Conservation (phyloP, 306 rosid genomes). For the Trichosanthes truncata region DNA sequence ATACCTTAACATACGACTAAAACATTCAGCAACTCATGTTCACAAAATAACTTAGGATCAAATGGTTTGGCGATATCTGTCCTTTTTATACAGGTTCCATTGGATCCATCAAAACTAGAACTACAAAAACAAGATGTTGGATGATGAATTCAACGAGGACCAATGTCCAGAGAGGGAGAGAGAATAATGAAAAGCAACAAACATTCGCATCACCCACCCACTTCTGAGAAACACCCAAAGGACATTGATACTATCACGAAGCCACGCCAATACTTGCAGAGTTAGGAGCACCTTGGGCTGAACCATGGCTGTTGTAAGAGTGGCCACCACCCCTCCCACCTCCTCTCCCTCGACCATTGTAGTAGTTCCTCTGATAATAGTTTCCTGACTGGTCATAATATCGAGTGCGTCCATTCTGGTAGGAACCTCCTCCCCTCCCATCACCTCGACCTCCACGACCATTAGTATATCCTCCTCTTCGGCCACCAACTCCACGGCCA, state of each 20-base stretch:
- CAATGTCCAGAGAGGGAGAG: not conserved
- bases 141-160: constrained; percentile 6
- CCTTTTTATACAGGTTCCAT: constrained; percentile 5
- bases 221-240: not conserved
- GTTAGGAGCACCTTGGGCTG: constrained; percentile 37
- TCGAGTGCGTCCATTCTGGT: constrained; percentile 68
- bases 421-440: constrained; percentile 51
- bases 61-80: not conserved
- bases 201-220: not conserved
- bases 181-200: not conserved
- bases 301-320: constrained; percentile 36
- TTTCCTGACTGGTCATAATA: constrained; percentile 77
- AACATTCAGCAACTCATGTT: not conserved
- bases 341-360: constrained; percentile 44
- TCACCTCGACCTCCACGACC: constrained; percentile 80
- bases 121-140: constrained; percentile 7
- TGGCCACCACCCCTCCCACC: constrained; percentile 60
- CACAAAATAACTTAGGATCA: constrained; percentile 10
- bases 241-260: constrained; percentile 21
- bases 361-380: constrained; percentile 57
- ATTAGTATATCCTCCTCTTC: constrained; percentile 71
- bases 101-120: constrained; percentile 7
- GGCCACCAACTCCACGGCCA: constrained; percentile 77
- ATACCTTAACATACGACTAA: not conserved
- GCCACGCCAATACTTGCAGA: constrained; percentile 62